Conservation (phyloP, 2,329 filamentous ascomycete species). For the Trichophyton verrucosum region DNA sequence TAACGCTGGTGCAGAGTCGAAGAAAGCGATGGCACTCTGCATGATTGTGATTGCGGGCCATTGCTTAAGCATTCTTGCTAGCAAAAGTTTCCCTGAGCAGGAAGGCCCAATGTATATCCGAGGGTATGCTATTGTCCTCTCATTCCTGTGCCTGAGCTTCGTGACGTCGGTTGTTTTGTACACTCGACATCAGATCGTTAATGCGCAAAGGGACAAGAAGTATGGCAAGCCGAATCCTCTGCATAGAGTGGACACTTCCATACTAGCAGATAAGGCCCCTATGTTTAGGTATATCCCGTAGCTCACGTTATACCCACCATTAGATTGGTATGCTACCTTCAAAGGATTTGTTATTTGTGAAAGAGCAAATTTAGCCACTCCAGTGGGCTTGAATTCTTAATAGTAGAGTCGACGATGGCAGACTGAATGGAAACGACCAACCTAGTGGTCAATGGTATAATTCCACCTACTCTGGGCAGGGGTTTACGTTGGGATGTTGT, state of each 20-base stretch:
- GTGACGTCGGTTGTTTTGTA: constrained; percentile 7
- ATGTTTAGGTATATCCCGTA: constrained; percentile 13
- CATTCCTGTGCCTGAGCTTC: constrained; percentile 9
- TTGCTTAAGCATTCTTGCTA: constrained; percentile 14
- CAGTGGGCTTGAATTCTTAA: too few species aligned
- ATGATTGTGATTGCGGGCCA: constrained; percentile 12
- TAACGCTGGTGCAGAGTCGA: constrained; percentile 12
- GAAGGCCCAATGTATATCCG: constrained; percentile 9
- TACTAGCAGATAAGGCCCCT: constrained; percentile 10
- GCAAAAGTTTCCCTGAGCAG: constrained; percentile 11
- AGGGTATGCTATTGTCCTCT: constrained; percentile 12
- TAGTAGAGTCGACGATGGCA: too few species aligned
- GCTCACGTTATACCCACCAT: background rate
- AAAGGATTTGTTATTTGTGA: too few species aligned
- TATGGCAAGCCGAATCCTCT: constrained; percentile 10
- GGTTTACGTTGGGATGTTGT: too few species aligned
- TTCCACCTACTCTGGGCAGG: too few species aligned
- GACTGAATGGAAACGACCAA: too few species aligned
- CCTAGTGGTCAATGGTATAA: too few species aligned
- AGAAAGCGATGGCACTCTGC: constrained; percentile 12
- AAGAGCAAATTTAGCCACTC: too few species aligned
- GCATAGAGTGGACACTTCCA: constrained; percentile 10
- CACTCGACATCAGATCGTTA: constrained; percentile 8
- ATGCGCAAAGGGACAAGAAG: constrained; percentile 8
- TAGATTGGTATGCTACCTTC: too few species aligned